Base-by-base conservation (phyloP, 2,329 filamentous ascomycete species). In the Westerdykella ornata region DNA sequence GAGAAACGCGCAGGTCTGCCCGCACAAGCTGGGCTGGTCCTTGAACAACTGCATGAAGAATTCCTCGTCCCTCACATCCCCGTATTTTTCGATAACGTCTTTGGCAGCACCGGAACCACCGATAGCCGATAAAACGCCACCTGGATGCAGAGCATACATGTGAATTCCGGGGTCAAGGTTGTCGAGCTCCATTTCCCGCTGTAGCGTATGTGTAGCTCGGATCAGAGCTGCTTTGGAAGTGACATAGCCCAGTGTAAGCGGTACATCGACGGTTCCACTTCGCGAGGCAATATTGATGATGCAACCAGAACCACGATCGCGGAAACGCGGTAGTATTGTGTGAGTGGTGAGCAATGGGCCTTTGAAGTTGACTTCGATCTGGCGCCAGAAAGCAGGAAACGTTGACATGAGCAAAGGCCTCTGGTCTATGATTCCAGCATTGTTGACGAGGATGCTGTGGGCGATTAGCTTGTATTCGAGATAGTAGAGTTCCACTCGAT, bases 361-460 rank as follows among this genome's bases (percentile, higher is more conserved):
- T 45, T 61, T 61, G 38, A 61, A 60, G 28, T 60, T 61, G 20
- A 61, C 58, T 37, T 61, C 58, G 14, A 61, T 59, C 37, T 59
- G 54, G 20, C 49, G 42, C 58, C 58, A 61, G 38, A 61, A 61
- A 1, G 19, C 20, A 2, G 54, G 43, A 34, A 61, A 58, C 1
- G 40, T 50, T 5, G 51, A 47, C 57, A 61, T 61, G 2, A 61
- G 39, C 13, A 54, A 49, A 0, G 58, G 58, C 13, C 58, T 36
- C 29, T 58, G 54, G 22, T 54, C 47, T 2, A 60, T 37, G 11
- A 61, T 56, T 0, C 58, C 58, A 0, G 57, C 58, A 34, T 60
- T 61, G 39, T 61, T 61, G 6, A 61, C 53, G 0, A 61, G 38
- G 6, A 60, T 40, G 30, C 49, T 52, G 20, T 6, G 3, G 12